Base-by-base conservation (phyloP, 1,284 basidiomycete genomes). In the Cryptococcus wingfieldii region DNA sequence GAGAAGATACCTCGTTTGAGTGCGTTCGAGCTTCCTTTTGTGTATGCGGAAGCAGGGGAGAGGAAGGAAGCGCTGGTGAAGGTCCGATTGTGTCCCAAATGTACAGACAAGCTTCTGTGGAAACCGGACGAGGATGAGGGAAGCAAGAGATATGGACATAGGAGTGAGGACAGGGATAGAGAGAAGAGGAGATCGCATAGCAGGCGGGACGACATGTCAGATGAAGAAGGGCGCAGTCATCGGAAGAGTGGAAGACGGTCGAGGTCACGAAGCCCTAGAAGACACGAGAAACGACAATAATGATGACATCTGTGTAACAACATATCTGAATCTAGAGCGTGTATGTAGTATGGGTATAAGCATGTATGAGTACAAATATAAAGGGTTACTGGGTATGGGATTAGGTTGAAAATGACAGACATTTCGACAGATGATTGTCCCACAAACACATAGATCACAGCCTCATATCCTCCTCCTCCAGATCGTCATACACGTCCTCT, bases 11-110 rank as follows among this genome's bases (percentile, higher is more conserved):
- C 80, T 4, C 60, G 67, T 7, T 78, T 90, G 44, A 80, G 81
- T 19, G 87, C 86, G 4, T 83, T 92, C 44, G 91, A 95, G 72
- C 79, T 95, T 6, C 91, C 91, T 0, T 97, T 97, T 66, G 83
- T 83, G 2, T 96, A 97, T 72, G 77, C 82, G 27, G 93, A 97
- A 69, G 82, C 83, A 6, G 89, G 87, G 0, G 80, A 84, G 65
- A 75, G 69, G 53, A 93, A 90, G 74, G 83, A 83, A 49, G 89
- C 90, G 0, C 77, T 95, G 10, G 93, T 96, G 47, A 96, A 97
- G 71, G 84, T 93, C 1, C 89, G 89, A 1, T 75, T 96, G 23
- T 97, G 92, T 69, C 71, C 78, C 19, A 82, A 78, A 64, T 96
- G 93, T 68, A 77, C 83, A 49, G 83, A 82, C 68, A 96, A 94